Percentiles rank a stretch among this genome's conserved stretches.
Evolutionary conservation across 73 alveolate genomes (phyloP).

Genomic region (Paramecium sonneborni): DNA sequence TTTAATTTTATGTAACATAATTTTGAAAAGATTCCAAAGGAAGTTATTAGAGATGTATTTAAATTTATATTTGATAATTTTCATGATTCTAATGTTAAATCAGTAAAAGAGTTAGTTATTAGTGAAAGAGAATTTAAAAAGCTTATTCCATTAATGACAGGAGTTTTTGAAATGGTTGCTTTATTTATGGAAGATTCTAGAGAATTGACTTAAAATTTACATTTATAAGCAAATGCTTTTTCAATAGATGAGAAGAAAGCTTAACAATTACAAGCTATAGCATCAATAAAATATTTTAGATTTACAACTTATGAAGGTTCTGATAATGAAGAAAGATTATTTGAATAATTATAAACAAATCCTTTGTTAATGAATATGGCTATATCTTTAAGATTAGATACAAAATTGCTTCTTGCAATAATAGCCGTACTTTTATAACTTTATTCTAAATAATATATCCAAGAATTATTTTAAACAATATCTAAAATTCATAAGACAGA

Average conservation of each 20-base stretch:
- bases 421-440: not conserved
- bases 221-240: slow-evolving; percentile 25
- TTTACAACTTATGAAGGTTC: slow-evolving; percentile 9
- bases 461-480: not conserved
- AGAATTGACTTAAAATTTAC: slow-evolving; percentile 14
- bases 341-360: not conserved
- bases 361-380: not conserved
- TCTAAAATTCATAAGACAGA: slow-evolving; percentile 16
- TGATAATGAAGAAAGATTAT: slow-evolving; percentile 11
- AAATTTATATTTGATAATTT: not conserved
- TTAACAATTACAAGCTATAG: not conserved
- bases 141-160: not conserved
- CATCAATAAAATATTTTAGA: not conserved
- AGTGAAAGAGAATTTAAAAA: slow-evolving; percentile 12
- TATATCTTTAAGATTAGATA: not conserved
- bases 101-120: not conserved
- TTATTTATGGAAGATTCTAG: slow-evolving; percentile 25
- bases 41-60: slow-evolving; percentile 8
- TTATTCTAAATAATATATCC: not conserved
- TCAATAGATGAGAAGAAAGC: slow-evolving; percentile 32
- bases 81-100: not conserved
- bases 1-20: slow-evolving; percentile 41
- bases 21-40: slow-evolving; percentile 49
- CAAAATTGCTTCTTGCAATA: not conserved
- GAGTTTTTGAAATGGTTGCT: not conserved